Percentiles rank a stretch among this genome's conserved stretches.
Evolutionary conservation across 108 stramenopile genomes (phyloP).

Genomic region (Nitzschia sp.): DNA sequence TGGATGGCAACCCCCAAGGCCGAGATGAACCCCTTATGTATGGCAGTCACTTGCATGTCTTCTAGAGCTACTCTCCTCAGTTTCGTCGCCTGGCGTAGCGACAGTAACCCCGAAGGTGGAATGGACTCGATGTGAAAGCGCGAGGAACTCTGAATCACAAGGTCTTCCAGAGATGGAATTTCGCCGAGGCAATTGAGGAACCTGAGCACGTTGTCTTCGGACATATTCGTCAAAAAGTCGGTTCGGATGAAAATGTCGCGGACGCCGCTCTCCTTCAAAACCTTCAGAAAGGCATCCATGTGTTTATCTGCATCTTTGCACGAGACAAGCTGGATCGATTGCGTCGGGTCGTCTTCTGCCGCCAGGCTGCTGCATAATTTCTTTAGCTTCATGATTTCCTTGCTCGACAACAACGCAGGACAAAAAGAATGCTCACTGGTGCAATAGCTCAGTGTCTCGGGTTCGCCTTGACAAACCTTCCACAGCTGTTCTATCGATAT

Average conservation of each 20-base stretch:
- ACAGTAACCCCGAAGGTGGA: conserved; percentile 5
- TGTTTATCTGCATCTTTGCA: conserved; percentile 20
- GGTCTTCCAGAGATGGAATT: conserved; percentile 1
- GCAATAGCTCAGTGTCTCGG: no score
- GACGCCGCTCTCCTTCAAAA: neutral
- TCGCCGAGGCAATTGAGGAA: neutral
- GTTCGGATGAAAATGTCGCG: conserved; percentile 7
- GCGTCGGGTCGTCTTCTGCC: neutral
- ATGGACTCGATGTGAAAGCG: conserved; percentile 26
- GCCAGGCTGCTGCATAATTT: conserved; percentile 4
- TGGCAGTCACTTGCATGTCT: conserved; percentile 29
- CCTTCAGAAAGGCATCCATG: conserved; percentile 16
- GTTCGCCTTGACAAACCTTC: no score
- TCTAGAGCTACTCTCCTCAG: conserved; percentile 11
- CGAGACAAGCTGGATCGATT: neutral
- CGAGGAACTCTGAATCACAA: conserved; percentile 19
- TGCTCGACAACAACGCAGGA: no score
- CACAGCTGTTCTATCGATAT: no score
- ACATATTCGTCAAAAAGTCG: conserved; percentile 14
- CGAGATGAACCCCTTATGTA: conserved; percentile 3
- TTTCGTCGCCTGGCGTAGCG: neutral
- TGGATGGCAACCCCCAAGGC: neutral
- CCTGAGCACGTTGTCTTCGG: conserved; percentile 12
- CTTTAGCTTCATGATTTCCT: conserved; percentile 5
- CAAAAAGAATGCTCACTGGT: no score